Evolutionary conservation across 345 rosid species (phyloP), one percentile per base, ranked within the genome.

Genomic region (Garcia nutans): DNA sequence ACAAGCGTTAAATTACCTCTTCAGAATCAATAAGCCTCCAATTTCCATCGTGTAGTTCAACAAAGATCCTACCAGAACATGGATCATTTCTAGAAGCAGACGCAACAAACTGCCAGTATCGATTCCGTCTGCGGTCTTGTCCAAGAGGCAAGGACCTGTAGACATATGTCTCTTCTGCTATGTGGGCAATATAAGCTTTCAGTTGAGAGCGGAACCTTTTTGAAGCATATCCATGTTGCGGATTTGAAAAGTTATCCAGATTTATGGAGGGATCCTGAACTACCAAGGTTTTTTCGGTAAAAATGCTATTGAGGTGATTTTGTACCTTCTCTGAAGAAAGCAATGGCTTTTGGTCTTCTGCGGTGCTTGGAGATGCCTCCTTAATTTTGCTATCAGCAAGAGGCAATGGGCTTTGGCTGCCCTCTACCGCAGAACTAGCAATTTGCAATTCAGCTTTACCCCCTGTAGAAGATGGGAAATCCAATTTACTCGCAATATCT

Each of bases 141-240:
- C 99, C 99, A 64, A 96, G 96, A 42, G 99, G 98, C 85, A 96
- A 87, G 78, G 99, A 96, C 87, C 97, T 86, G 81, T 92, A 96
- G 16, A 86, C 90, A 82, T 91, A 91, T 74, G 89, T 91, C 87
- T 96, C 98, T 89, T 96, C 99, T 41, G 99, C 93, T 84, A 81
- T 80, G 79, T 96, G 98, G 72, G 88, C 87, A 72, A 93, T 88
- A 69, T 92, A 96, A 44, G 99, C 91, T 86, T 96, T 96, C 81
- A 92, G 75, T 76, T 90, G 93, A 31, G 97, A 91, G 64, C 92
- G 93, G 28, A 89, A 90, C 81, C 97, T 90, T 88, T 92, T 93
- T 10, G 98, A 90, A 81, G 88, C 78, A 87, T 73, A 83, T 74
- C 92, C 98, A 74, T 84, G 84, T 75, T 91, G 97, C 83, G 85